phyloP scores from a whole-genome alignment of 257 asterid genomes.

The Capsicum rhomboideum region DNA sequence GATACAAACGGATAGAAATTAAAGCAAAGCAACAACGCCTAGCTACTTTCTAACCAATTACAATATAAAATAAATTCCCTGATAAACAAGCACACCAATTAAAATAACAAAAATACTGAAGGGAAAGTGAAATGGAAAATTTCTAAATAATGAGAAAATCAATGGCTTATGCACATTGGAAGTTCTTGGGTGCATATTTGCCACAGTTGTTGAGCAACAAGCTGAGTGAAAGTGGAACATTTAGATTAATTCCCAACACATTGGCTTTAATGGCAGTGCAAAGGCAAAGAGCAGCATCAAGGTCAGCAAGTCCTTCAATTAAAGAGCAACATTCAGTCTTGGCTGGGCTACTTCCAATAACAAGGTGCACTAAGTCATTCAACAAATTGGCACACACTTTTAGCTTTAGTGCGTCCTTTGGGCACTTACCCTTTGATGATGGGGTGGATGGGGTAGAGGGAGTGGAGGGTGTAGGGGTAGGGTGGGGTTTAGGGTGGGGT shows the following conservation, averaged over 20 bases:
- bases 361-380: not conserved
- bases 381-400: conserved; percentile 3
- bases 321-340: conserved; percentile 9
- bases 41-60: not conserved
- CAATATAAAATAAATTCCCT: not conserved
- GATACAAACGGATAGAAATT: not conserved
- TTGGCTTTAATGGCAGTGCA: conserved; percentile 20
- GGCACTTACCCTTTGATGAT: not conserved
- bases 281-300: conserved; percentile 25
- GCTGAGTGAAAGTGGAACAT: conserved; percentile 1
- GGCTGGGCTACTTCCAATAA: conserved; percentile 3
- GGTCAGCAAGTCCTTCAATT: conserved; percentile 7
- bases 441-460: not conserved
- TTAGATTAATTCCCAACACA: conserved; percentile 8
- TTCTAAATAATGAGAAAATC: not conserved
- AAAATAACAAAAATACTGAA: not conserved
- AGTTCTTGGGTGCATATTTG: not conserved
- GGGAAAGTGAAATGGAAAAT: not conserved
- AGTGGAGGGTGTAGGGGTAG: not conserved
- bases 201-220: conserved; percentile 17
- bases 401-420: conserved; percentile 11
- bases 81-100: not conserved
- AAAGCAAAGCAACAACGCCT: not conserved
- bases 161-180: conserved; percentile 1
- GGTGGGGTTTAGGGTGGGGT: not conserved